These are phyloP conservation scores for Gossypium aridum DNA, from an alignment of 441 rosid species.

Conservation along the genomic window DNA sequence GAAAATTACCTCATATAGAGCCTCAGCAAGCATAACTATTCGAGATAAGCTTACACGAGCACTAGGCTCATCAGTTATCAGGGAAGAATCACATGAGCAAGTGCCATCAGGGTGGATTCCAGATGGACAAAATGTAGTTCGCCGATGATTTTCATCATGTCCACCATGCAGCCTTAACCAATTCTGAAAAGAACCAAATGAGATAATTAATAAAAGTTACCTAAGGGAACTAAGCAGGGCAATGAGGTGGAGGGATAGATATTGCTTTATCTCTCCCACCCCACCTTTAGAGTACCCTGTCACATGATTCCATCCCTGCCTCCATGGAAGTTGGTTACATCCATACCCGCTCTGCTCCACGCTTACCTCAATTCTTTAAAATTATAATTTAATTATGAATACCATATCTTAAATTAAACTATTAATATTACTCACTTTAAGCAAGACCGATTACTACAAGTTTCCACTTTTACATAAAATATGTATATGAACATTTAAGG, in stretches of 20 bases:
- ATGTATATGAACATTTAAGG: no score
- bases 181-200: constrained; percentile 28
- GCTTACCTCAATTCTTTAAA: no score
- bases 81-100: constrained; percentile 54
- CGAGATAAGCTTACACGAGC: constrained; percentile 59
- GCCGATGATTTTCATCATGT: constrained; percentile 33
- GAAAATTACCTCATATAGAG: constrained; percentile 57
- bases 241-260: not conserved
- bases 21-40: constrained; percentile 76
- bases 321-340: not conserved
- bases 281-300: not conserved
- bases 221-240: not conserved
- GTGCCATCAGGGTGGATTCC: constrained; percentile 56
- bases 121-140: constrained; percentile 41
- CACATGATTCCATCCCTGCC: not conserved
- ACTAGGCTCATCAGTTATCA: constrained; percentile 37
- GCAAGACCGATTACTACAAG: no score
- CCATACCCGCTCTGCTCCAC: no score
- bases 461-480: no score
- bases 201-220: not conserved
- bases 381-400: no score
- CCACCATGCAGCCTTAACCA: constrained; percentile 60
- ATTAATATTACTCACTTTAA: no score
- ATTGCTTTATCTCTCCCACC: not conserved
- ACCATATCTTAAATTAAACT: no score